Conservation (phyloP, 192 early-diverging fungal species). For the Entomortierella beljakovae region DNA sequence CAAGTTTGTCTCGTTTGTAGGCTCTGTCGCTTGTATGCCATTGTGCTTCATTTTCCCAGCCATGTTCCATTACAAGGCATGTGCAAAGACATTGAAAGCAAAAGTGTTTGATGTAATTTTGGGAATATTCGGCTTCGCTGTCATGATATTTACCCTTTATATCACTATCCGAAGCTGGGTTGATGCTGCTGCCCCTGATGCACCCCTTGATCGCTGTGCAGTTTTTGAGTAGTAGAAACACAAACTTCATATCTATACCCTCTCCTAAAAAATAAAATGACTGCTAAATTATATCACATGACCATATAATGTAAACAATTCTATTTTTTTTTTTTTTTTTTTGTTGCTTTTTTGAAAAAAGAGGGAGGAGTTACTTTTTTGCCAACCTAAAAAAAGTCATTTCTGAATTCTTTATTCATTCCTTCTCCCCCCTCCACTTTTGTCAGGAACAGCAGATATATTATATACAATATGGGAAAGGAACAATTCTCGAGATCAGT, state of each 20-base stretch:
- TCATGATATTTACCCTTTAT: conserved; percentile 73
- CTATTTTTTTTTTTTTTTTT: not conserved
- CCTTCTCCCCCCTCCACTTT: not conserved
- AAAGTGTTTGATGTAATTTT: conserved; percentile 61
- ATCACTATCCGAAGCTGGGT: conserved; percentile 72
- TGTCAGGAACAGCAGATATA: not conserved
- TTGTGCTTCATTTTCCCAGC: conserved; percentile 81
- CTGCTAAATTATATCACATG: not conserved
- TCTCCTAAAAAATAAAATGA: not conserved
- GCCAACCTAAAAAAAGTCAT: too few relatives aligned
- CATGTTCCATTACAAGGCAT: conserved; percentile 73
- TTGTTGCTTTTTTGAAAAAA: too few relatives aligned
- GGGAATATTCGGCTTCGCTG: conserved; percentile 70
- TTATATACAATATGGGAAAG: conserved; percentile 71
- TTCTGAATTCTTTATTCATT: not conserved
- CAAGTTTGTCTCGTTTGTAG: conserved; percentile 83
- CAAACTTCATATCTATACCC: too few relatives aligned
- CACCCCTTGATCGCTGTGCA: not conserved
- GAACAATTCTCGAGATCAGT: conserved; percentile 51
- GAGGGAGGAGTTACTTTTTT: too few relatives aligned
- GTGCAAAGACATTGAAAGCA: conserved; percentile 42
- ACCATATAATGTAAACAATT: not conserved
- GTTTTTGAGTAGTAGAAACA: not conserved
- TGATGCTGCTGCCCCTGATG: conserved; percentile 5
- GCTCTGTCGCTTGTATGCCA: conserved; percentile 81